Percentiles rank a stretch among this genome's conserved stretches.
These are phyloP conservation scores for Citrus mangshanensis DNA, from an alignment of 345 rosid genomes.

Conservation along the genomic window DNA sequence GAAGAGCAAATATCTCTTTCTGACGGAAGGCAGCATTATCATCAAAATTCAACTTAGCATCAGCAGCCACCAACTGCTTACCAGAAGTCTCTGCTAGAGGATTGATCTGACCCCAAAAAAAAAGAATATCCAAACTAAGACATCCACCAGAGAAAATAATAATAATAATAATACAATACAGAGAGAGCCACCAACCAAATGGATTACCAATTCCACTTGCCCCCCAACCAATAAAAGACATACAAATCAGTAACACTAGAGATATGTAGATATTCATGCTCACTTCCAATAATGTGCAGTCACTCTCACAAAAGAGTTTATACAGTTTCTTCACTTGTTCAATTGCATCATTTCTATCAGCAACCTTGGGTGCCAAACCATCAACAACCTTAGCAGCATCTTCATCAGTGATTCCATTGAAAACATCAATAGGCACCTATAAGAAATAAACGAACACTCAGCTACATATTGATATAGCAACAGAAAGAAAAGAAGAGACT, in stretches of 20 bases:
- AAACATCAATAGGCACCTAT: conserved; percentile 93
- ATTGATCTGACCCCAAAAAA: conserved; percentile 60
- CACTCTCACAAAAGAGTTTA: conserved; percentile 71
- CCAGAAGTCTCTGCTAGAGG: conserved; percentile 94
- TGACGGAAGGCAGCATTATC: conserved; percentile 97
- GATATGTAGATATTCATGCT: conserved; percentile 27
- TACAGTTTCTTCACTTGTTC: conserved; percentile 98
- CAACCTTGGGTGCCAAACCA: conserved; percentile 82
- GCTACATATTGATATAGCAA: conserved; percentile 7
- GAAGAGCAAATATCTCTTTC: conserved; percentile 68
- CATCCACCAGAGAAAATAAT: background rate
- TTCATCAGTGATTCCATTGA: conserved; percentile 88
- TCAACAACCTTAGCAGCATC: conserved; percentile 98
- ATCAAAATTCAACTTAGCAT: conserved; percentile 98
- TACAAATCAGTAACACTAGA: background rate
- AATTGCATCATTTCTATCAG: conserved; percentile 76
- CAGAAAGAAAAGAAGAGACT: conserved; percentile 4
- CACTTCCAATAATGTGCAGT: conserved; percentile 98
- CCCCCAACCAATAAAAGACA: background rate
- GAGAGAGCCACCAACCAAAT: background rate
- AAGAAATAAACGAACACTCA: conserved; percentile 19
- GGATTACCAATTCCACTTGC: conserved; percentile 6
- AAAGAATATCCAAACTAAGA: conserved; percentile 9
- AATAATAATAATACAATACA: background rate
- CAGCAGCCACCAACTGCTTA: conserved; percentile 91